phyloP scores from a whole-genome alignment of 75 land plant species.

The Ceratopteris richardii region DNA sequence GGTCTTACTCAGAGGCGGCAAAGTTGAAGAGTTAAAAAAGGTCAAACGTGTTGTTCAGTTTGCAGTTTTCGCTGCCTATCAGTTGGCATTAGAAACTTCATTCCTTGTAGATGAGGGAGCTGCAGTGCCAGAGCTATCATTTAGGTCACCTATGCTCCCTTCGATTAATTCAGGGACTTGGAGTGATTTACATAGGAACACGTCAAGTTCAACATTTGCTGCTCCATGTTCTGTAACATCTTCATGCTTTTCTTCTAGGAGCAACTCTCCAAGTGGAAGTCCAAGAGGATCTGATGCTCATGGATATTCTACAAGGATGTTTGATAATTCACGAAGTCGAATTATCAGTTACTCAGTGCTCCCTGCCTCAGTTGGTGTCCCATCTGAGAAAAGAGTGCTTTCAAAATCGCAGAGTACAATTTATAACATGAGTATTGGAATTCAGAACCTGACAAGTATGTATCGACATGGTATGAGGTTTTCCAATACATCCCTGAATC shows the following conservation, averaged over 20 bases:
- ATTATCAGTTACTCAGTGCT: too few relatives aligned
- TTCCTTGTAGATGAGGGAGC: conserved; percentile 82
- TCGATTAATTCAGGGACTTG: not conserved
- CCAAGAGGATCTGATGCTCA: not conserved
- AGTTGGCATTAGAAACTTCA: conserved; percentile 84
- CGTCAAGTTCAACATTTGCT: not conserved
- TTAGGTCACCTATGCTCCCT: conserved; percentile 9
- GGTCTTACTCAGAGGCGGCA: conserved; percentile 77
- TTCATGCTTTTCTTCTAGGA: not conserved
- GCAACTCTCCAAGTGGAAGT: not conserved
- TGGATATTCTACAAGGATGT: too few relatives aligned
- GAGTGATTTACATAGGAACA: too few relatives aligned
- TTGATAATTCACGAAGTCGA: too few relatives aligned
- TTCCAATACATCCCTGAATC: too few relatives aligned
- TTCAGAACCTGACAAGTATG: too few relatives aligned
- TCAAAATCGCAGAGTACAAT: too few relatives aligned
- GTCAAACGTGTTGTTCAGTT: conserved; percentile 60
- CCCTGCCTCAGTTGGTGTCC: too few relatives aligned
- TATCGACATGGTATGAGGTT: too few relatives aligned
- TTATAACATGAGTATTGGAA: too few relatives aligned
- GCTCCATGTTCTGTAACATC: not conserved
- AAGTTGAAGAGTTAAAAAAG: conserved; percentile 70
- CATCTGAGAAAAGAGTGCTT: too few relatives aligned
- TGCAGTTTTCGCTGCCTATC: conserved; percentile 80
- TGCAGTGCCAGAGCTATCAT: conserved; percentile 37